A percentile compares a stretch with the other conserved stretches of the same genome.
phyloP scores from a whole-genome alignment of 805 yeast genomes.

The Metschnikowia kofuensis region DNA sequence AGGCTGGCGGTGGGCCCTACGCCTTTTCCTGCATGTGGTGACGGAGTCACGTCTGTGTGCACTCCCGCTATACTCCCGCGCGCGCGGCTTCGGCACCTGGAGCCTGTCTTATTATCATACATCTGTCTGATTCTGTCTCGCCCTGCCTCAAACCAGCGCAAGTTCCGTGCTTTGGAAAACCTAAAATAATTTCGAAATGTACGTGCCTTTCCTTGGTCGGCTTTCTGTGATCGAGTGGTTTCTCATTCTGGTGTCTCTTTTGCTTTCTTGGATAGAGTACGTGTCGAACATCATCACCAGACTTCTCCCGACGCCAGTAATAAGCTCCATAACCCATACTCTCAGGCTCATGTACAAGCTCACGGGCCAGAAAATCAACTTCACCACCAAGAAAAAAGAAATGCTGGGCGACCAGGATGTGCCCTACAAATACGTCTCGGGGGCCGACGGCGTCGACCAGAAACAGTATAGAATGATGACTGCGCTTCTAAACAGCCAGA shows the following conservation, averaged over 20 bases:
- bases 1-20: no score
- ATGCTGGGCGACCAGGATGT: conserved; percentile 11
- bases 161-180: no score
- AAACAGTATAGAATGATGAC: conserved; percentile 30
- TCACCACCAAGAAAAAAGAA: conserved; percentile 16
- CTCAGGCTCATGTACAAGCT: conserved; percentile 25
- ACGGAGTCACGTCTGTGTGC: no score
- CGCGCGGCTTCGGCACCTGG: no score
- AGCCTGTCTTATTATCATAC: no score
- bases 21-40: no score
- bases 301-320: conserved; percentile 43
- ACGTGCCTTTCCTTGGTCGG: conserved; percentile 30
- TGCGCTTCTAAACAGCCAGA: conserved; percentile 43
- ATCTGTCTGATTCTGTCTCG: no score
- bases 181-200: conserved; percentile 5
- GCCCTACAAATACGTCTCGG: conserved; percentile 24
- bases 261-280: conserved; percentile 50
- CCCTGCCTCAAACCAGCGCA: no score
- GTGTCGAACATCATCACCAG: conserved; percentile 43
- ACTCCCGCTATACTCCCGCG: no score
- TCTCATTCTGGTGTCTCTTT: conserved; percentile 40
- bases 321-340: conserved; percentile 33
- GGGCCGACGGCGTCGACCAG: conserved; percentile 18
- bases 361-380: conserved; percentile 27
- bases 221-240: conserved; percentile 50